Evolutionary conservation across 2,329 filamentous ascomycete species (phyloP).

Genomic region (Cordyceps cateniannulata): DNA sequence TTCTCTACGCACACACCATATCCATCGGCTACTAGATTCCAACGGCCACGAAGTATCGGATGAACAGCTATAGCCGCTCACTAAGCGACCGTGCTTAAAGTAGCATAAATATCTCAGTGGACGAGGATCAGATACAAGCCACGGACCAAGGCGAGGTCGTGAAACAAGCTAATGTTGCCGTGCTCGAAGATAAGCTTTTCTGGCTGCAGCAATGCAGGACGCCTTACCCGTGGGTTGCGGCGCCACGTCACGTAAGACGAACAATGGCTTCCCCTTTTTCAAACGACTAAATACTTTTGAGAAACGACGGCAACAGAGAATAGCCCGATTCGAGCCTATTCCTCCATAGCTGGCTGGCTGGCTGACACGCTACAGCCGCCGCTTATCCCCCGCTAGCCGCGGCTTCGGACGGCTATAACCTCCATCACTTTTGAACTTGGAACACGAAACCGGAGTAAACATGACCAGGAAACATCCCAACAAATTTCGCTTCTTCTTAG

Average conservation of each 20-base stretch:
- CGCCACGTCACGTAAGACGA: not conserved
- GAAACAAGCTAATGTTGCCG: not conserved
- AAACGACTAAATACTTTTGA: not conserved
- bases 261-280: too few relatives aligned
- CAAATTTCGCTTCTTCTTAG: not conserved
- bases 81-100: not conserved
- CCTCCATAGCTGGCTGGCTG: too few relatives aligned
- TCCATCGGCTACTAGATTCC: not conserved
- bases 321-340: too few relatives aligned
- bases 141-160: not conserved
- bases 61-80: not conserved
- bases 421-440: too few relatives aligned
- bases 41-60: not conserved
- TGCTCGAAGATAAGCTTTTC: not conserved
- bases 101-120: not conserved
- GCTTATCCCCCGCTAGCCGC: not conserved
- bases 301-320: not conserved
- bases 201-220: not conserved
- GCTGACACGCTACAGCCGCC: too few relatives aligned
- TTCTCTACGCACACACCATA: not conserved
- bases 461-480: not conserved
- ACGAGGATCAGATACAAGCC: not conserved
- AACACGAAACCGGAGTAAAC: too few relatives aligned
- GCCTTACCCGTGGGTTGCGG: not conserved
- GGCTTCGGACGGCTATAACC: not conserved